These are phyloP conservation scores for Anacardium occidentale DNA, from an alignment of 345 rosid genomes.

Conservation along the genomic window DNA sequence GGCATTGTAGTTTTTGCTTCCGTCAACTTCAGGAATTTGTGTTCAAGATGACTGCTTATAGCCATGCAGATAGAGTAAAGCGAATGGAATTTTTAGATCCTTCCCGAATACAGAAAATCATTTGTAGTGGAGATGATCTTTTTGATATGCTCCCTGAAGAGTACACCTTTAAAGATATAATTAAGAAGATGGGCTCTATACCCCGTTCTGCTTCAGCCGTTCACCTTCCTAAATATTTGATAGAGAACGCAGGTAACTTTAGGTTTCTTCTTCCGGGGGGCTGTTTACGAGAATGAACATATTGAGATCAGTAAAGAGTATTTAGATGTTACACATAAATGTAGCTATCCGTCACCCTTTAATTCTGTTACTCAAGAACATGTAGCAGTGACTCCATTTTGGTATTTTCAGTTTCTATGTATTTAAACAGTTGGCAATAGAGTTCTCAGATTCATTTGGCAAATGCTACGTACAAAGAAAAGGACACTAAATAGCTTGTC, in stretches of 20 bases:
- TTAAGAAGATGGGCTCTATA: constrained; percentile 78
- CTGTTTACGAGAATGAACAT: constrained; percentile 45
- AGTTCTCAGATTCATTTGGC: background rate
- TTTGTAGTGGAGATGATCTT: constrained; percentile 72
- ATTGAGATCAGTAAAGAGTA: background rate
- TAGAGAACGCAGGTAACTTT: constrained; percentile 70
- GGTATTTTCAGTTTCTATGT: background rate
- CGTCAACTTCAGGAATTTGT: constrained; percentile 58
- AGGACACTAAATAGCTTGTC: background rate
- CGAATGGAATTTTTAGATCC: constrained; percentile 44
- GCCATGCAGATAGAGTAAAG: constrained; percentile 87
- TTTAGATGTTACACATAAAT: background rate
- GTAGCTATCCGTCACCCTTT: background rate
- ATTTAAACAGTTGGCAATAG: background rate
- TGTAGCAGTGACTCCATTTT: background rate
- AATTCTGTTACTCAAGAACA: background rate
- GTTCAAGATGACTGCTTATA: constrained; percentile 88
- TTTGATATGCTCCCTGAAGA: constrained; percentile 93
- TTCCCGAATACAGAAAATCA: constrained; percentile 58
- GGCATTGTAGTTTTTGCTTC: constrained; percentile 97
- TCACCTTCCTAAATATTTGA: constrained; percentile 80
- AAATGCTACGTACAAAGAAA: background rate
- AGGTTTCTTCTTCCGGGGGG: constrained; percentile 93
- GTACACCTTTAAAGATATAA: constrained; percentile 69
- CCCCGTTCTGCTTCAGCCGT: constrained; percentile 83